phyloP scores from a whole-genome alignment of 805 yeast genomes.

The Yarrowia sp. region DNA sequence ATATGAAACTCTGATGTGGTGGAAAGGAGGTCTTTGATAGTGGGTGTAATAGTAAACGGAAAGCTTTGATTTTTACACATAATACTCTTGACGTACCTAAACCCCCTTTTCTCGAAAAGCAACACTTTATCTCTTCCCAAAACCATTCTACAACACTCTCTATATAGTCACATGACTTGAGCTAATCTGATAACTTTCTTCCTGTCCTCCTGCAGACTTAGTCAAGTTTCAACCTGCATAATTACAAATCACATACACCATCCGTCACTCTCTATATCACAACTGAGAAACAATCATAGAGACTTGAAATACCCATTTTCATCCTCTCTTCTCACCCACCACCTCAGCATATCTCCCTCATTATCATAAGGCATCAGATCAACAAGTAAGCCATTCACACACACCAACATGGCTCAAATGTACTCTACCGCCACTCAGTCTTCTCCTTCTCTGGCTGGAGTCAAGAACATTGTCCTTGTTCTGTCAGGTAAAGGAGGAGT shows the following conservation, averaged over 20 bases:
- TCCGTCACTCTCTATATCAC: background rate
- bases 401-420: background rate
- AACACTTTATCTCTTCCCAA: background rate
- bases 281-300: too few species aligned
- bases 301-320: too few species aligned
- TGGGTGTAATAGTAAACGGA: too few species aligned
- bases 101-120: too few species aligned
- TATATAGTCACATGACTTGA: conserved; percentile 14
- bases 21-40: background rate
- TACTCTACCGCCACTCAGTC: conserved; percentile 18
- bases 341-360: background rate
- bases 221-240: background rate
- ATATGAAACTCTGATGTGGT: background rate
- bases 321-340: too few species aligned
- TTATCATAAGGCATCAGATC: background rate
- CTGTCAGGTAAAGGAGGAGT: conserved; percentile 97
- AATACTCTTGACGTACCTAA: too few species aligned
- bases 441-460: conserved; percentile 43
- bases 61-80: too few species aligned
- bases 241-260: conserved; percentile 1
- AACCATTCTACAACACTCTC: background rate
- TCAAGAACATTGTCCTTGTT: conserved; percentile 75
- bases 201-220: background rate
- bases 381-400: background rate
- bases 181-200: conserved; percentile 9